A percentile compares a stretch with the other conserved stretches of the same genome.
These are phyloP conservation scores for Paecilomyces variotii DNA, from an alignment of 2,329 filamentous ascomycete species.

Conservation along the genomic window DNA sequence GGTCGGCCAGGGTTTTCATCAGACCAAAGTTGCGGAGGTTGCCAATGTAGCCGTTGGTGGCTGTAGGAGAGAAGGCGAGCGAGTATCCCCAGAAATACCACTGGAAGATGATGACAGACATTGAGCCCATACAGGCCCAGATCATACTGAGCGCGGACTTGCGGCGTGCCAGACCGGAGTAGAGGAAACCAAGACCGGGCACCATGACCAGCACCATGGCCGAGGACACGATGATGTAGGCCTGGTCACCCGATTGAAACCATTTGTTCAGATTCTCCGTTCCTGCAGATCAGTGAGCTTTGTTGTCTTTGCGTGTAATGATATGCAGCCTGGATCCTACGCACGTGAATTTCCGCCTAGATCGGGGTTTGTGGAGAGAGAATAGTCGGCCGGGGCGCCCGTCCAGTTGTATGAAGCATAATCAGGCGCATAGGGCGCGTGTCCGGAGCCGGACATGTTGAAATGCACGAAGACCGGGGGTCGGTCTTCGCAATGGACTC, in stretches of 20 bases:
- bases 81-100: constrained; percentile 99
- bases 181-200: constrained; percentile 92
- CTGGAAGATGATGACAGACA: constrained; percentile 87
- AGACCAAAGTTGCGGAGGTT: constrained; percentile 84
- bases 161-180: constrained; percentile 92
- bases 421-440: constrained; percentile 27
- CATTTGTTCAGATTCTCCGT: constrained; percentile 90
- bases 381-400: constrained; percentile 37
- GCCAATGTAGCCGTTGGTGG: constrained; percentile 85
- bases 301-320: neutral
- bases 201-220: constrained; percentile 97
- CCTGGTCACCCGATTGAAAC: constrained; percentile 85
- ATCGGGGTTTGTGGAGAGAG: constrained; percentile 44
- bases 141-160: constrained; percentile 97
- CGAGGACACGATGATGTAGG: constrained; percentile 81
- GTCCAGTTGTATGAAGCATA: constrained; percentile 45
- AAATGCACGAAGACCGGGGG: constrained; percentile 3
- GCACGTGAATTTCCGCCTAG: constrained; percentile 72
- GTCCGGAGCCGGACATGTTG: constrained; percentile 20
- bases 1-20: constrained; percentile 69
- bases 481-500: neutral
- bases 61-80: constrained; percentile 75
- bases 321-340: constrained; percentile 26
- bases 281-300: constrained; percentile 41
- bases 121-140: constrained; percentile 93